Conservation (phyloP, 352 stramenopile genomes). For the Lagenidium sp. region DNA sequence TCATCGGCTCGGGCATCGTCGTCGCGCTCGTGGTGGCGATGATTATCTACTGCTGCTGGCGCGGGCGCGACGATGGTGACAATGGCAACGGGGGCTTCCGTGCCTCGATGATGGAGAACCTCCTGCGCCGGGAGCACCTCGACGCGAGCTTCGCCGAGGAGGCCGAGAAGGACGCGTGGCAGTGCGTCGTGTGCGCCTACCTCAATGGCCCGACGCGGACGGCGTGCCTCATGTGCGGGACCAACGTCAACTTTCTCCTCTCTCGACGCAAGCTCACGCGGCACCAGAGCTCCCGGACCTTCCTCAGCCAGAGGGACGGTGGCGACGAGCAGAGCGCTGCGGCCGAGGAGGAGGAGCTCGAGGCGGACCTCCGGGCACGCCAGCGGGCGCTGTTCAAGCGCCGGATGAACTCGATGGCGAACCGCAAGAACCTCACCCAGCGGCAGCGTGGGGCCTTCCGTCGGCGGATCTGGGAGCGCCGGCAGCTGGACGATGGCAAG, state of each 20-base stretch:
- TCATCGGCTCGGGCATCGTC: slow-evolving; percentile 8
- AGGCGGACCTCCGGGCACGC: slow-evolving; percentile 26
- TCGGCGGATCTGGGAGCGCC: slow-evolving; percentile 54
- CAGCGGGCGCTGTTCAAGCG: slow-evolving; percentile 62
- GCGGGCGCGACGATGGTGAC: slow-evolving; percentile 10
- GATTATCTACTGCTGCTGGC: slow-evolving; percentile 50
- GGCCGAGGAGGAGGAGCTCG: slow-evolving; percentile 18
- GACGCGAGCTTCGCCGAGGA: slow-evolving; percentile 41
- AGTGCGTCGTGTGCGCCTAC: slow-evolving; percentile 65
- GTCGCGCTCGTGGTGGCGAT: slow-evolving; percentile 14
- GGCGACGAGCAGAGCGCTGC: too few species aligned
- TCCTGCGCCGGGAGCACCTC: slow-evolving; percentile 53
- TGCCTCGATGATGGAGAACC: slow-evolving; percentile 33
- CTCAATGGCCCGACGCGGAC: slow-evolving; percentile 30
- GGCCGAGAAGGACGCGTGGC: slow-evolving; percentile 42
- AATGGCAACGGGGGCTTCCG: not conserved
- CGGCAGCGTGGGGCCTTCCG: slow-evolving; percentile 58
- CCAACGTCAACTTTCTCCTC: slow-evolving; percentile 18
- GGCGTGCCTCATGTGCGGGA: slow-evolving; percentile 63
- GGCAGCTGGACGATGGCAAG: slow-evolving; percentile 44
- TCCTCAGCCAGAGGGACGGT: too few species aligned
- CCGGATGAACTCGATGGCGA: slow-evolving; percentile 54
- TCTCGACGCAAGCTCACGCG: slow-evolving; percentile 14
- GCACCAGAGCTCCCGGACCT: slow-evolving; percentile 41
- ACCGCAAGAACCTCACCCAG: slow-evolving; percentile 53